A percentile compares a stretch with the other conserved stretches of the same genome.
Conservation (phyloP, 257 asterid genomes). For the Fraxinus americana region DNA sequence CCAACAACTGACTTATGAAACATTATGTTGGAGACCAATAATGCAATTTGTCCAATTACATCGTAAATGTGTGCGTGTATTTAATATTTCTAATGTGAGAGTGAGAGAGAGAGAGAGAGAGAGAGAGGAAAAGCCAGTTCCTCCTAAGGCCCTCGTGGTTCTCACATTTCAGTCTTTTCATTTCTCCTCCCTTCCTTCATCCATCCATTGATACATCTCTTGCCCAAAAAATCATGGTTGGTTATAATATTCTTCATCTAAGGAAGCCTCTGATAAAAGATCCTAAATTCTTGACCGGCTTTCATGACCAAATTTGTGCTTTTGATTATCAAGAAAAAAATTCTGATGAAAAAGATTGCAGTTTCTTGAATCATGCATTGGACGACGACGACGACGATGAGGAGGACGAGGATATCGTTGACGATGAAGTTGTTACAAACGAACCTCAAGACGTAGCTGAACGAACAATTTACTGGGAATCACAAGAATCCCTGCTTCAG, state of each 20-base stretch:
- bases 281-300: background rate
- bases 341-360: background rate
- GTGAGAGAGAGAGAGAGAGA: background rate
- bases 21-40: background rate
- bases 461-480: constrained; percentile 43
- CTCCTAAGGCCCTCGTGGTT: background rate
- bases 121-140: no score
- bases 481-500: constrained; percentile 51
- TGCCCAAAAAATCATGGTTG: constrained; percentile 15
- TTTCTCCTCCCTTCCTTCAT: constrained; percentile 11
- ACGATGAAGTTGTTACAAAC: constrained; percentile 2
- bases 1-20: background rate
- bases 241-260: constrained; percentile 13
- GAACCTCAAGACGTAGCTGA: constrained; percentile 22
- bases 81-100: background rate
- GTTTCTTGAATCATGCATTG: background rate
- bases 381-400: constrained; percentile 10
- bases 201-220: constrained; percentile 11
- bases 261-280: background rate
- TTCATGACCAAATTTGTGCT: background rate
- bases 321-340: background rate
- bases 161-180: background rate
- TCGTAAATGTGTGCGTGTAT: background rate
- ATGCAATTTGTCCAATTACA: background rate
- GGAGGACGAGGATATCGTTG: constrained; percentile 4